These are phyloP conservation scores for Tothia fuscella DNA, from an alignment of 2,329 filamentous ascomycete genomes.

Conservation along the genomic window DNA sequence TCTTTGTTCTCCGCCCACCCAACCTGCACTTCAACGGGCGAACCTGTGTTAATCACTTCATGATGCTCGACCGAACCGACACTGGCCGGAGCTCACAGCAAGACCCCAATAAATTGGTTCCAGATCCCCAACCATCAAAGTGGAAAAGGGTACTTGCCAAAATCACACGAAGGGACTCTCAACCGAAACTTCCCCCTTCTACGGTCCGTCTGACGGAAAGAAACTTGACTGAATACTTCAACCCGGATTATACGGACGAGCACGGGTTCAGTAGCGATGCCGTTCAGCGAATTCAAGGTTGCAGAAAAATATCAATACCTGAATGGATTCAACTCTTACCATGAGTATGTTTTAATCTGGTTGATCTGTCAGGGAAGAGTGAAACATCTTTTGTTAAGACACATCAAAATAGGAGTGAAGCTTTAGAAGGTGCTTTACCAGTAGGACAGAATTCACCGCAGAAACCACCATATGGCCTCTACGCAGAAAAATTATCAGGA, in stretches of 20 bases:
- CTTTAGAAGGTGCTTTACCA: constrained; percentile 61
- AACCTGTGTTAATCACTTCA: no score
- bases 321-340: constrained; percentile 65
- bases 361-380: neutral
- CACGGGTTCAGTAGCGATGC: constrained; percentile 36
- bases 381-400: neutral
- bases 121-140: neutral
- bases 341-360: constrained; percentile 48
- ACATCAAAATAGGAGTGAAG: constrained; percentile 70
- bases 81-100: no score
- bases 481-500: constrained; percentile 59
- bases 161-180: neutral
- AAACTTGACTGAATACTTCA: constrained; percentile 20
- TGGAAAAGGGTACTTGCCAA: constrained; percentile 2
- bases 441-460: constrained; percentile 72
- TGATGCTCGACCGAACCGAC: no score
- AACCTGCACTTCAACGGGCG: no score
- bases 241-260: constrained; percentile 20
- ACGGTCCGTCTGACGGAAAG: constrained; percentile 16
- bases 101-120: constrained; percentile 7
- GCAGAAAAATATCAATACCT: constrained; percentile 64
- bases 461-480: constrained; percentile 65
- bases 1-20: no score
- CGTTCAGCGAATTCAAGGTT: constrained; percentile 49
- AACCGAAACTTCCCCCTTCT: constrained; percentile 1